Evolutionary conservation across 2,329 filamentous ascomycete species (phyloP).

Genomic region (Neonectria faginata): DNA sequence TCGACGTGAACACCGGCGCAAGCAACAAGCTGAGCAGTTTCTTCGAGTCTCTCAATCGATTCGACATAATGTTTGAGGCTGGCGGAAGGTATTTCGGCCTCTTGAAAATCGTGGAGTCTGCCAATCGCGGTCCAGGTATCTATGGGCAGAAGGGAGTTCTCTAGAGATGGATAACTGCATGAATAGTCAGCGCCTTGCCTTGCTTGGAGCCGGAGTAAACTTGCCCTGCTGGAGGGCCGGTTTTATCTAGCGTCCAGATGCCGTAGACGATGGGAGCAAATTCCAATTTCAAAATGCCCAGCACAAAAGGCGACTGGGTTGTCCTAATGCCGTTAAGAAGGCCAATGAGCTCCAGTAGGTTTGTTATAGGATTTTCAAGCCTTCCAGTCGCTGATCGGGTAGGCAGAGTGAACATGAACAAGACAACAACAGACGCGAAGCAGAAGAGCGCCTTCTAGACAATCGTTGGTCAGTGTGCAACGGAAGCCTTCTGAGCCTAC

Average conservation of each 20-base stretch:
- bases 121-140: slow-evolving; percentile 40
- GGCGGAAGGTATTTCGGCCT: slow-evolving; percentile 36
- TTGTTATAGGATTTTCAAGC: slow-evolving; percentile 38
- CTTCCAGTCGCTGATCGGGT: slow-evolving; percentile 30
- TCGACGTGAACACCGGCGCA: slow-evolving; percentile 43
- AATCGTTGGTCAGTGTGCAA: slow-evolving; percentile 32
- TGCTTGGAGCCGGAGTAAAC: not conserved
- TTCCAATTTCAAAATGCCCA: slow-evolving; percentile 37
- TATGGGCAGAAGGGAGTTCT: slow-evolving; percentile 34
- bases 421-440: slow-evolving; percentile 52
- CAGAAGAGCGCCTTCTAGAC: slow-evolving; percentile 50
- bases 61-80: slow-evolving; percentile 36
- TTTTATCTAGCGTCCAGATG: slow-evolving; percentile 30
- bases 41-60: slow-evolving; percentile 36
- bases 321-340: slow-evolving; percentile 40
- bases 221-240: slow-evolving; percentile 14
- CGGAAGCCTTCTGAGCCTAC: slow-evolving; percentile 48
- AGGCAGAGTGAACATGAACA: slow-evolving; percentile 44
- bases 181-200: not conserved
- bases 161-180: slow-evolving; percentile 33
- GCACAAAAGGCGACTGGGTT: slow-evolving; percentile 34
- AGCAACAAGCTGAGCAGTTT: slow-evolving; percentile 34
- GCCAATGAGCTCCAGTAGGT: slow-evolving; percentile 37
- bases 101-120: slow-evolving; percentile 38
- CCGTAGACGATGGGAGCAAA: slow-evolving; percentile 42